These are phyloP conservation scores for Tripidium arundinaceum DNA, from an alignment of 202 grass and related monocot genomes.

Conservation along the genomic window DNA sequence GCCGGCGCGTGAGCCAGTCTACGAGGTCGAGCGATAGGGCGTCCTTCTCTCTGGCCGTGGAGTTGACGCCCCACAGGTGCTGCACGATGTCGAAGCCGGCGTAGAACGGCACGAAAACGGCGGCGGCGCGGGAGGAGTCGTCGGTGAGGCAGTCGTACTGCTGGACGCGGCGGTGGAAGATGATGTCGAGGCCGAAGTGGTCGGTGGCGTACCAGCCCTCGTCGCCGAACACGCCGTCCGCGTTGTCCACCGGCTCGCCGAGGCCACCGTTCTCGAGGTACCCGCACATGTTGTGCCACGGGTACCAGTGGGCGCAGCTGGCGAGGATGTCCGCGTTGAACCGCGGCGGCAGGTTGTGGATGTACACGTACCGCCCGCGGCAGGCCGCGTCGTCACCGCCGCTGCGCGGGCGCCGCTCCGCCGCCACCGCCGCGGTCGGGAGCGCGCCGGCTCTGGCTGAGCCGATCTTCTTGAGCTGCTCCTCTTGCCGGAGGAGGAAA, in stretches of 20 bases:
- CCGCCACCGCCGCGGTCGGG: too few relatives aligned
- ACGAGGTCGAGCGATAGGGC: slow-evolving; percentile 50
- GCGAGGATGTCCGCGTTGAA: slow-evolving; percentile 65
- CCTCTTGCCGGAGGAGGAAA: slow-evolving; percentile 3
- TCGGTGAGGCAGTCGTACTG: slow-evolving; percentile 76
- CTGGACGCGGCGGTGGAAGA: slow-evolving; percentile 67
- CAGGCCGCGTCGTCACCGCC: slow-evolving; percentile 25
- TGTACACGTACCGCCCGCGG: slow-evolving; percentile 64
- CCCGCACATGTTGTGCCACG: slow-evolving; percentile 78
- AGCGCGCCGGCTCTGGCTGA: too few relatives aligned
- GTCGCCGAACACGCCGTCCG: slow-evolving; percentile 52
- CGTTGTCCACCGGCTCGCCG: slow-evolving; percentile 44
- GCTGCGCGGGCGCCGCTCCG: slow-evolving; percentile 17
- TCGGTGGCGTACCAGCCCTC: slow-evolving; percentile 75
- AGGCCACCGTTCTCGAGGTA: slow-evolving; percentile 64
- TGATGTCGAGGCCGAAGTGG: slow-evolving; percentile 77
- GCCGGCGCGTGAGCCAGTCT: slow-evolving; percentile 61
- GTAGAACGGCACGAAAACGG: slow-evolving; percentile 77
- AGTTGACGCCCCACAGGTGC: slow-evolving; percentile 62
- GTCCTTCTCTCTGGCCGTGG: slow-evolving; percentile 43
- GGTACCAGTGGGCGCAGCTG: slow-evolving; percentile 50
- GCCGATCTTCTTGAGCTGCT: neutral
- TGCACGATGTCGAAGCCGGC: slow-evolving; percentile 70
- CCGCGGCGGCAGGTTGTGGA: slow-evolving; percentile 67
- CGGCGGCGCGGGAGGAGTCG: slow-evolving; percentile 60